Conservation (phyloP, 2,329 filamentous ascomycete genomes). For the Claviceps maximensis region DNA sequence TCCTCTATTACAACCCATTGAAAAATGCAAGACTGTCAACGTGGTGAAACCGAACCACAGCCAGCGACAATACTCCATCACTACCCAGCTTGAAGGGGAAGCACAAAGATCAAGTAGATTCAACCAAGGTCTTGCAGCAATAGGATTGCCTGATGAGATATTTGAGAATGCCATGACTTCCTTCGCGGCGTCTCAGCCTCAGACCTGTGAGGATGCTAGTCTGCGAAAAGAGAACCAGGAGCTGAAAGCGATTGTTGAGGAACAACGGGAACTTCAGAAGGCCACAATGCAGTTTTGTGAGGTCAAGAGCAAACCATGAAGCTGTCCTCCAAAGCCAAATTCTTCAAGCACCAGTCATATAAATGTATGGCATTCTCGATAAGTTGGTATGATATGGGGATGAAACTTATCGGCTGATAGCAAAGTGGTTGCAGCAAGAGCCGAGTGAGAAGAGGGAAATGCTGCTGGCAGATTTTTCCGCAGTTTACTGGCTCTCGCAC, state of each 20-base stretch:
- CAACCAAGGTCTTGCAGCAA: slow-evolving; percentile 28
- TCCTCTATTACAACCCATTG: slow-evolving; percentile 36
- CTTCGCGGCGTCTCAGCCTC: background rate
- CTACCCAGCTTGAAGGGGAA: slow-evolving; percentile 44
- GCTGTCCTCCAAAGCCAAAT: background rate
- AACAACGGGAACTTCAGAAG: slow-evolving; percentile 21
- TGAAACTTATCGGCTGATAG: background rate
- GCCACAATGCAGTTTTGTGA: slow-evolving; percentile 6
- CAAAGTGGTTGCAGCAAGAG: background rate
- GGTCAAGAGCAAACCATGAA: slow-evolving; percentile 1
- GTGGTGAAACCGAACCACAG: slow-evolving; percentile 72
- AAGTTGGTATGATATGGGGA: background rate
- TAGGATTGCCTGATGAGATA: slow-evolving; percentile 35
- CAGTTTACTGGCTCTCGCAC: background rate
- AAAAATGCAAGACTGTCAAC: slow-evolving; percentile 36
- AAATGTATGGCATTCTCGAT: background rate
- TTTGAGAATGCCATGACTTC: slow-evolving; percentile 21
- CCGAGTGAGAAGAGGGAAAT: background rate
- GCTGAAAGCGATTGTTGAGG: slow-evolving; percentile 31
- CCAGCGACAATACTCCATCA: slow-evolving; percentile 51
- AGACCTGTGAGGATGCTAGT: slow-evolving; percentile 9
- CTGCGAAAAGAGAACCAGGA: slow-evolving; percentile 28
- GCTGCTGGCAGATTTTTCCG: background rate
- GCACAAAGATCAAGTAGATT: slow-evolving; percentile 29
- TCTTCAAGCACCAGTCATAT: background rate